These are phyloP conservation scores for Emergomyces orientalis DNA, from an alignment of 2,329 filamentous ascomycete species.

Conservation along the genomic window DNA sequence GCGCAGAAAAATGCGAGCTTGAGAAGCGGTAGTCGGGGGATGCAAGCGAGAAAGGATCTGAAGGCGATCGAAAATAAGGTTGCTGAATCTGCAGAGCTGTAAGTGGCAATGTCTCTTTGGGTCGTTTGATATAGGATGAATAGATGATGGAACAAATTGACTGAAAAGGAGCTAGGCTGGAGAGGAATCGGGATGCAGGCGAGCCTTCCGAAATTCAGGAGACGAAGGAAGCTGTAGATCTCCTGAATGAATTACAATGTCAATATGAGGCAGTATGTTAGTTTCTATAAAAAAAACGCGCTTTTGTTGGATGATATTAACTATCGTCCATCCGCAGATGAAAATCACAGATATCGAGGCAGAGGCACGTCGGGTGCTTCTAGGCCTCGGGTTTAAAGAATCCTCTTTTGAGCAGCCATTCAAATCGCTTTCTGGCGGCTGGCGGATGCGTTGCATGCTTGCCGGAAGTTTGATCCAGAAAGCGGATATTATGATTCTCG, in stretches of 20 bases:
- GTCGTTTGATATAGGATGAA: not conserved
- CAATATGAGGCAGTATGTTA: slow-evolving; percentile 52
- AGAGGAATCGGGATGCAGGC: slow-evolving; percentile 50
- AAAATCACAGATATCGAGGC: slow-evolving; percentile 55
- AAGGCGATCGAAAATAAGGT: slow-evolving; percentile 59
- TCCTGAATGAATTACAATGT: slow-evolving; percentile 59
- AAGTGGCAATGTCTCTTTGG: not conserved
- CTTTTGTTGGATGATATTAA: slow-evolving; percentile 5
- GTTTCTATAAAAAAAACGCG: not conserved
- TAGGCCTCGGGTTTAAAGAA: slow-evolving; percentile 63
- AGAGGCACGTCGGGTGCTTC: slow-evolving; percentile 56
- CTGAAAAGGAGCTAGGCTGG: slow-evolving; percentile 23
- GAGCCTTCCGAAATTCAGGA: slow-evolving; percentile 51
- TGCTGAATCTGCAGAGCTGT: slow-evolving; percentile 41
- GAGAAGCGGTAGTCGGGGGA: slow-evolving; percentile 64
- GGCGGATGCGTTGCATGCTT: slow-evolving; percentile 61
- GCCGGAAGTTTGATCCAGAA: slow-evolving; percentile 60
- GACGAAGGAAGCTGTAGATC: slow-evolving; percentile 58
- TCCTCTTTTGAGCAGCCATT: slow-evolving; percentile 51
- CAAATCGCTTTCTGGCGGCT: slow-evolving; percentile 63
- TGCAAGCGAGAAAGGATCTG: slow-evolving; percentile 67
- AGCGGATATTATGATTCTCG: slow-evolving; percentile 68
- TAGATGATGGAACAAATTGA: not conserved
- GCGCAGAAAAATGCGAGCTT: slow-evolving; percentile 64
- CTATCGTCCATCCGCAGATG: slow-evolving; percentile 24